Evolutionary conservation across 768 basidiomycete species (phyloP).

Genomic region (Boletellus sp.): DNA sequence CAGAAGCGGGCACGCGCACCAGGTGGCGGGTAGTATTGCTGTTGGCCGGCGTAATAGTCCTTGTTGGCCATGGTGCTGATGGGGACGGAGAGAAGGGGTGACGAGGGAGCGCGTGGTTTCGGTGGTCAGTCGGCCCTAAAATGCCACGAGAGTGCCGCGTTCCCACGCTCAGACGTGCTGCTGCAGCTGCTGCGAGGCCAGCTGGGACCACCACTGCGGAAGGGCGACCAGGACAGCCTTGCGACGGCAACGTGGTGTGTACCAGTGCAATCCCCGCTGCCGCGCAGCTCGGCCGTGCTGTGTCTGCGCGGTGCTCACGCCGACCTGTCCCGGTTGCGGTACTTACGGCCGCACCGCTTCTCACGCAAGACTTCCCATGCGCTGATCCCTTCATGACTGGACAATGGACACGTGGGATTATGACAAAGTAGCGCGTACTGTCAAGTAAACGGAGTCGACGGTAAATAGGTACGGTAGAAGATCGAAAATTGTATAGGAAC

Average conservation of each 20-base stretch:
- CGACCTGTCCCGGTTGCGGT: not conserved
- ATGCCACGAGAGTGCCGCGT: conserved; percentile 10
- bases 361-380: conserved; percentile 19
- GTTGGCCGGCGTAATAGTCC: conserved; percentile 63
- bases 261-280: not conserved
- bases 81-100: conserved; percentile 15
- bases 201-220: not conserved
- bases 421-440: conserved; percentile 12
- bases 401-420: conserved; percentile 19
- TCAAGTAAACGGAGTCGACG: conserved; percentile 17
- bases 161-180: conserved; percentile 18
- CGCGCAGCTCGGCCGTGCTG: conserved; percentile 2
- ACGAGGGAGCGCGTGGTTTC: conserved; percentile 12
- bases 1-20: conserved; percentile 32
- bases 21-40: conserved; percentile 54
- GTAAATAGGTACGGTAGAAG: conserved; percentile 27
- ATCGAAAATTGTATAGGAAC: conserved; percentile 24
- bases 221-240: conserved; percentile 10
- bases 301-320: conserved; percentile 9
- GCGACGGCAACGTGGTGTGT: conserved; percentile 15
- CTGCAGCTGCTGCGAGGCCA: not conserved
- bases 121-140: conserved; percentile 18
- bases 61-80: conserved; percentile 58
- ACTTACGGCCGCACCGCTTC: conserved; percentile 5
- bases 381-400: no score